Evolutionary conservation across 192 early-diverging fungal genomes (phyloP).

Genomic region (Coemansia sp.): DNA sequence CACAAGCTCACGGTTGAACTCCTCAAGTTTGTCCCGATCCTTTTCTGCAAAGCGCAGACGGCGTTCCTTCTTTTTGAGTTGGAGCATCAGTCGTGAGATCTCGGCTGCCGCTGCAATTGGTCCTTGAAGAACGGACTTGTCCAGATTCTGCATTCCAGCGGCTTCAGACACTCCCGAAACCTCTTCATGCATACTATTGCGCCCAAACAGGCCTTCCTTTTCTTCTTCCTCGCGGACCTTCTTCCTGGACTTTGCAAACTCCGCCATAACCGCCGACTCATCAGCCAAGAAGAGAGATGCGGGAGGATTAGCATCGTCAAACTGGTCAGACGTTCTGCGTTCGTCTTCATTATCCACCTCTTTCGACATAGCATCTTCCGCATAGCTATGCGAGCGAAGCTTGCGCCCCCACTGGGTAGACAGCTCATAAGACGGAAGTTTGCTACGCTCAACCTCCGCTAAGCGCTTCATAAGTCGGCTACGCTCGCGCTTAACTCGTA

Average conservation of each 20-base stretch:
- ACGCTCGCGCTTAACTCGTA: constrained; percentile 31
- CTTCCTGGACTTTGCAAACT: constrained; percentile 12
- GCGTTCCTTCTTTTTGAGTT: constrained; percentile 18
- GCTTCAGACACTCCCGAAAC: background rate
- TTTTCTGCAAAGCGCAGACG: constrained; percentile 11
- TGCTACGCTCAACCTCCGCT: constrained; percentile 35
- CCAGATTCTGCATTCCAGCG: background rate
- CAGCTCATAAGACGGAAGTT: constrained; percentile 47
- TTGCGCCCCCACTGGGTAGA: constrained; percentile 39
- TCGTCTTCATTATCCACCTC: background rate
- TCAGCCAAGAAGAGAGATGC: constrained; percentile 39
- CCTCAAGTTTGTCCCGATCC: constrained; percentile 27
- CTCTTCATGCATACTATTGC: background rate
- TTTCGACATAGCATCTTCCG: constrained; percentile 10
- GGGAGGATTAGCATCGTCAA: constrained; percentile 33
- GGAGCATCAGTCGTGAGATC: constrained; percentile 19
- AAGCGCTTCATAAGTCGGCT: constrained; percentile 40
- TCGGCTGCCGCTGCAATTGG: constrained; percentile 16
- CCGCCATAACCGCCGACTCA: constrained; percentile 27
- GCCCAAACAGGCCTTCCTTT: background rate
- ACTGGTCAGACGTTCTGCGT: background rate
- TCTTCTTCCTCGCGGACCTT: background rate
- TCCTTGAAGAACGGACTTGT: constrained; percentile 15
- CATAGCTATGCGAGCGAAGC: constrained; percentile 36
- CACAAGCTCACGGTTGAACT: constrained; percentile 30